Evolutionary conservation across 148 eudicot species (phyloP).

Genomic region (Vaccinium macrocarpon): DNA sequence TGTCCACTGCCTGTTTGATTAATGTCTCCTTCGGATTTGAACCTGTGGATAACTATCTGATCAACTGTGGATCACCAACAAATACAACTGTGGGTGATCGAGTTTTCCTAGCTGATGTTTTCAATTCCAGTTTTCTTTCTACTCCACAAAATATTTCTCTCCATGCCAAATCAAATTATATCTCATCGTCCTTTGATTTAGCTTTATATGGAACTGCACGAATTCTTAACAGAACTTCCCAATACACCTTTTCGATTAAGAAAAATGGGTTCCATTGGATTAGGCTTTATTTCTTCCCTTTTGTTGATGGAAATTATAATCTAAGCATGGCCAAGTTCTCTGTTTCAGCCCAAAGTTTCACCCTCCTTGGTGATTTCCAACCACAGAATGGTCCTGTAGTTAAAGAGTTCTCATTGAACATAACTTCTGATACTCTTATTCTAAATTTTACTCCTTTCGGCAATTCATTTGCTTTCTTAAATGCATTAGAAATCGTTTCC

Average conservation of each 20-base stretch:
- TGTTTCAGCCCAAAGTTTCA: conserved; percentile 42
- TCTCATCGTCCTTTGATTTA: conserved; percentile 25
- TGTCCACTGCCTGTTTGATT: conserved; percentile 38
- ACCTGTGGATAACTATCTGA: conserved; percentile 48
- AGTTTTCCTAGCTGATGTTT: conserved; percentile 36
- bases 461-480: conserved; percentile 52
- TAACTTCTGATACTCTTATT: conserved; percentile 39
- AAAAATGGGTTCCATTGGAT: conserved; percentile 52
- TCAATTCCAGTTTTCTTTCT: conserved; percentile 36
- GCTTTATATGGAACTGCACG: conserved; percentile 46
- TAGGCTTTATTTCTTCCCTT: conserved; percentile 58
- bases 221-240: conserved; percentile 37
- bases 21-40: conserved; percentile 35
- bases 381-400: conserved; percentile 30
- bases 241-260: conserved; percentile 41
- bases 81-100: conserved; percentile 41
- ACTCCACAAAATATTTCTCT: conserved; percentile 33
- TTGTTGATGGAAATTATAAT: conserved; percentile 32
- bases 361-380: conserved; percentile 48
- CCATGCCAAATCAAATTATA: conserved; percentile 26
- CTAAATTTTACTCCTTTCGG: conserved; percentile 42
- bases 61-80: conserved; percentile 52
- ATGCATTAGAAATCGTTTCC: conserved; percentile 58
- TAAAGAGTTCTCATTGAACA: conserved; percentile 51
- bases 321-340: conserved; percentile 48